phyloP scores from a whole-genome alignment of 164 flowering plant genomes.

The Sedum album region DNA sequence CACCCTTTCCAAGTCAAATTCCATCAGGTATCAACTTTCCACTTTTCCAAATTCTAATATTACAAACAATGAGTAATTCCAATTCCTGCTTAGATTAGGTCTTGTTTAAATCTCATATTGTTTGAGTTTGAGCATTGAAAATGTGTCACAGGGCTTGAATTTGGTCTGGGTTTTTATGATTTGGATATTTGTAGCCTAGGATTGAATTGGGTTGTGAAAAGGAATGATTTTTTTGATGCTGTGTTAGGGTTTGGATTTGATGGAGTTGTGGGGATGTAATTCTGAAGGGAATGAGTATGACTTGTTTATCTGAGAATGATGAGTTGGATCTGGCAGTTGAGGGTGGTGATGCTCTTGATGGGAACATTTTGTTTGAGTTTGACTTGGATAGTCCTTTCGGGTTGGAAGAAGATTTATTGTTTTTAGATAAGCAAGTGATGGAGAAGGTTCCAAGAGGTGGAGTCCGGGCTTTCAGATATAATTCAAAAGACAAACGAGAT shows the following conservation, averaged over 20 bases:
- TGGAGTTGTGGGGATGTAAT: not conserved
- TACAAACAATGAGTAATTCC: not conserved
- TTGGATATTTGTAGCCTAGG: too few relatives aligned
- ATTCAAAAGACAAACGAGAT: not conserved
- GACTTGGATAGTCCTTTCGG: slow-evolving; percentile 6
- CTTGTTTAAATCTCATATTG: not conserved
- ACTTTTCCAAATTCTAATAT: not conserved
- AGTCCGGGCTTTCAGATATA: not conserved
- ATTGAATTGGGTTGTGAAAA: not conserved
- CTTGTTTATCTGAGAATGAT: not conserved
- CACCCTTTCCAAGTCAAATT: slow-evolving; percentile 3
- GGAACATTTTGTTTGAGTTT: not conserved
- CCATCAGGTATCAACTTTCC: not conserved
- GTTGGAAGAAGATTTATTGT: not conserved
- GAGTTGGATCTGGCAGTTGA: not conserved
- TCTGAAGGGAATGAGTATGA: slow-evolving; percentile 2
- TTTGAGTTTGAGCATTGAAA: not conserved
- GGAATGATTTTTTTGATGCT: not conserved
- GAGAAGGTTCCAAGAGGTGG: not conserved
- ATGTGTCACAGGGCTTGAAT: not conserved
- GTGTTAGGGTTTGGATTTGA: not conserved
- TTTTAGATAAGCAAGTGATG: slow-evolving; percentile 3
- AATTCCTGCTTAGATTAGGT: too few relatives aligned
- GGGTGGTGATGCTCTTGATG: not conserved
- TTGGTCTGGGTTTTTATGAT: not conserved